Evolutionary conservation across 169 alveolate species (phyloP).

Genomic region (Plasmodium ovale): DNA sequence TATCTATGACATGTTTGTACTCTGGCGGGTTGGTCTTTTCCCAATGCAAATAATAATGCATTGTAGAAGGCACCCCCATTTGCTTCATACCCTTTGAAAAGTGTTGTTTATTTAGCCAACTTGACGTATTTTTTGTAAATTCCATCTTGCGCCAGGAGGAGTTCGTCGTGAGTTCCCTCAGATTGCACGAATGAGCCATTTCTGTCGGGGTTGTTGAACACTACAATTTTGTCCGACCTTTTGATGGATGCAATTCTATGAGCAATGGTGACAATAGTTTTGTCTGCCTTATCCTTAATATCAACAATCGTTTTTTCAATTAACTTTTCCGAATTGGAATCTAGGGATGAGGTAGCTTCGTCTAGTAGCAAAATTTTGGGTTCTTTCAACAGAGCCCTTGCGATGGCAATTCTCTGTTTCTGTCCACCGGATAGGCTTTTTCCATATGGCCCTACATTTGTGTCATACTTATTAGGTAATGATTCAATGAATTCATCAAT

Average conservation of each 20-base stretch:
- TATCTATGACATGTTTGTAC: too few species aligned
- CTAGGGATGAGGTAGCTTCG: constrained; percentile 98
- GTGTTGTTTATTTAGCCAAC: constrained; percentile 36
- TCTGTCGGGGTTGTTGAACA: constrained; percentile 85
- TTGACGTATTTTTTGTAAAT: constrained; percentile 64
- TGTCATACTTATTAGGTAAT: constrained; percentile 87
- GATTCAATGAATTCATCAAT: constrained; percentile 90
- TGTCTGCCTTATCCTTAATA: constrained; percentile 74
- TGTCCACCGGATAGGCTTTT: constrained; percentile 91
- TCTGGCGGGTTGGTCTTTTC: too few species aligned
- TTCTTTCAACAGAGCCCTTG: constrained; percentile 89
- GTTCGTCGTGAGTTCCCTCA: constrained; percentile 91
- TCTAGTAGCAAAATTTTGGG: constrained; percentile 93
- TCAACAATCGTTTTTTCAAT: constrained; percentile 76
- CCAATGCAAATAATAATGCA: too few species aligned
- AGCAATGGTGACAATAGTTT: constrained; percentile 93
- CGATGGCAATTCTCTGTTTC: constrained; percentile 92
- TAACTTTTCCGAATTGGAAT: constrained; percentile 86
- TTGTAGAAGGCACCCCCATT: too few species aligned
- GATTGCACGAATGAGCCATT: constrained; percentile 85
- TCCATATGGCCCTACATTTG: constrained; percentile 90
- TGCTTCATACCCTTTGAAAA: too few species aligned
- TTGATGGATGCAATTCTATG: constrained; percentile 93
- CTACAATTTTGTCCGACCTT: constrained; percentile 87
- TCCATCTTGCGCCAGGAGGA: constrained; percentile 76